phyloP scores from a whole-genome alignment of 2,329 filamentous ascomycete species.

The Magnaporthiopsis poae region DNA sequence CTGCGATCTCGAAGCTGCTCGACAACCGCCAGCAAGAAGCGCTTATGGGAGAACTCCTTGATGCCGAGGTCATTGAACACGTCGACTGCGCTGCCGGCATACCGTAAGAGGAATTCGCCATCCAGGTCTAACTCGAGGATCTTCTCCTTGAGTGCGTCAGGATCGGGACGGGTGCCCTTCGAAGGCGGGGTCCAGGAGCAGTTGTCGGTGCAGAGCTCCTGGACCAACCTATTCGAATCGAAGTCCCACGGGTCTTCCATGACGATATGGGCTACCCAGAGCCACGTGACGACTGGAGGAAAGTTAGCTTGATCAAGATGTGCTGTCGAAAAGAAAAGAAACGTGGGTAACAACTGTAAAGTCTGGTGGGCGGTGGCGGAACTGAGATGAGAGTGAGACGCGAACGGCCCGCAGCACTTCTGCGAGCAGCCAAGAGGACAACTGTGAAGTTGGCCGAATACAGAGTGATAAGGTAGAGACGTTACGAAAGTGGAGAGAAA shows the following conservation, averaged over 20 bases:
- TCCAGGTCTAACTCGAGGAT: slow-evolving; percentile 56
- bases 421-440: not conserved
- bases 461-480: not conserved
- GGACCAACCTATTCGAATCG: slow-evolving; percentile 57
- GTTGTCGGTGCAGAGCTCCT: slow-evolving; percentile 50
- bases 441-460: not conserved
- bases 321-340: not conserved
- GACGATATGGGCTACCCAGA: not conserved
- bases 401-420: not conserved
- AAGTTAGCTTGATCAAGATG: not conserved
- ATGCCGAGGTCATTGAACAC: slow-evolving; percentile 47
- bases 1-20: slow-evolving; percentile 44
- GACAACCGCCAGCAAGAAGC: slow-evolving; percentile 49
- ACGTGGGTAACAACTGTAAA: not conserved
- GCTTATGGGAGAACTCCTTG: slow-evolving; percentile 46
- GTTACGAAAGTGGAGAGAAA: not conserved
- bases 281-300: not conserved
- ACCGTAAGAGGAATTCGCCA: slow-evolving; percentile 53
- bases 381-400: not conserved
- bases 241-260: slow-evolving; percentile 61
- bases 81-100: slow-evolving; percentile 35
- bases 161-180: slow-evolving; percentile 37
- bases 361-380: not conserved
- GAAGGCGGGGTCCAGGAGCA: slow-evolving; percentile 36
- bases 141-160: slow-evolving; percentile 38